Conservation (phyloP, 2,329 filamentous ascomycete genomes). For the Colletotrichum aenigma region DNA sequence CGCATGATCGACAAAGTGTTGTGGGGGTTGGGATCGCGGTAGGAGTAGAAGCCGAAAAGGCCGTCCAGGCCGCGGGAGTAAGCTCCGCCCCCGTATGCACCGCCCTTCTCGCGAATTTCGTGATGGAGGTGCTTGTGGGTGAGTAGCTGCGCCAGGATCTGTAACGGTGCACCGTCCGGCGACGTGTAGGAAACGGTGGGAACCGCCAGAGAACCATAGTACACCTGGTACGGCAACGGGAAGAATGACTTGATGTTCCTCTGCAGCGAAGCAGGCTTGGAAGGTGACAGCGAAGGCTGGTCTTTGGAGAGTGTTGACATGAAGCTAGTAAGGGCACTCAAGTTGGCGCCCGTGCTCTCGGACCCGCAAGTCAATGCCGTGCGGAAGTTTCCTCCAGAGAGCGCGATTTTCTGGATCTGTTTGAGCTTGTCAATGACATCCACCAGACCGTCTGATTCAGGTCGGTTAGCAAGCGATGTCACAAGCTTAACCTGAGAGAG, state of each 20-base stretch:
- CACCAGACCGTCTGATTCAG: constrained; percentile 69
- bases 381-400: constrained; percentile 73
- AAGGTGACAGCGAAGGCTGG: constrained; percentile 34
- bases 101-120: constrained; percentile 96
- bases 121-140: constrained; percentile 97
- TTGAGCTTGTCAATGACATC: constrained; percentile 86
- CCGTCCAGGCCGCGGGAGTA: constrained; percentile 81
- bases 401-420: constrained; percentile 78
- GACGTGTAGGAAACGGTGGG: constrained; percentile 85
- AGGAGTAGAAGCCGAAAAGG: constrained; percentile 93
- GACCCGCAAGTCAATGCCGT: constrained; percentile 85
- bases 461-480: constrained; percentile 76
- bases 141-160: constrained; percentile 87
- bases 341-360: constrained; percentile 74
- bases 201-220: constrained; percentile 84
- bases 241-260: constrained; percentile 81
- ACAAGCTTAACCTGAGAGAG: constrained; percentile 88
- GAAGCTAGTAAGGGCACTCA: constrained; percentile 73
- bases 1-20: constrained; percentile 88
- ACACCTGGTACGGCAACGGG: constrained; percentile 94
- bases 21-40: constrained; percentile 92
- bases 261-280: constrained; percentile 35
- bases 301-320: constrained; percentile 61
- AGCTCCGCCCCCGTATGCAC: constrained; percentile 92
- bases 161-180: constrained; percentile 76